A percentile compares a stretch with the other conserved stretches of the same genome.
phyloP scores from a whole-genome alignment of 352 stramenopile genomes.

The Plasmopara muralis region DNA sequence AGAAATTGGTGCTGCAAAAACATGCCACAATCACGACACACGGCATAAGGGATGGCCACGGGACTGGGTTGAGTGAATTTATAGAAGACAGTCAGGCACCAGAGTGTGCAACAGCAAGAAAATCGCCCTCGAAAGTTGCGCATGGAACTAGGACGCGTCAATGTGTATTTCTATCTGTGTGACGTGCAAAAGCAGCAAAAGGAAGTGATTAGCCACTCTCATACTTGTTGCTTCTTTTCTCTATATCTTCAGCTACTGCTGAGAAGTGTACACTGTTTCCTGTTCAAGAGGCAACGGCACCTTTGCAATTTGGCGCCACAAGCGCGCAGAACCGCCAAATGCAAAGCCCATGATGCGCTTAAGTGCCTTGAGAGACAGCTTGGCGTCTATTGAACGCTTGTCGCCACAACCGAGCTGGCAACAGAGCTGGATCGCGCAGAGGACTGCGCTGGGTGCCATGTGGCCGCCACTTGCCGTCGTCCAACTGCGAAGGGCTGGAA shows the following conservation, averaged over 20 bases:
- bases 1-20: conserved; percentile 59
- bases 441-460: conserved; percentile 26
- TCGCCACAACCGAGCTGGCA: conserved; percentile 37
- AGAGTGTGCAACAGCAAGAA: conserved; percentile 3
- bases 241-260: conserved; percentile 7
- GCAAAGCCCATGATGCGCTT: conserved; percentile 57
- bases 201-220: conserved; percentile 27
- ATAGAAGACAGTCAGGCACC: conserved; percentile 18
- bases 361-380: conserved; percentile 25
- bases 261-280: conserved; percentile 38
- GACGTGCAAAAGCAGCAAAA: conserved; percentile 15
- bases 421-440: conserved; percentile 49
- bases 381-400: conserved; percentile 6
- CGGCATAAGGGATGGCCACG: background rate
- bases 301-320: conserved; percentile 64
- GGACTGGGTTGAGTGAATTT: conserved; percentile 1
- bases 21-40: conserved; percentile 1
- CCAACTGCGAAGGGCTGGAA: conserved; percentile 42
- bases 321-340: conserved; percentile 48
- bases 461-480: conserved; percentile 35
- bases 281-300: conserved; percentile 33
- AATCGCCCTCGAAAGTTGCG: conserved; percentile 4
- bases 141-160: conserved; percentile 8
- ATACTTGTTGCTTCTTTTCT: conserved; percentile 4
- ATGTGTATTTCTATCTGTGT: no score